phyloP scores from a whole-genome alignment of 805 yeast genomes.

The Torulaspora microellipsoides region DNA sequence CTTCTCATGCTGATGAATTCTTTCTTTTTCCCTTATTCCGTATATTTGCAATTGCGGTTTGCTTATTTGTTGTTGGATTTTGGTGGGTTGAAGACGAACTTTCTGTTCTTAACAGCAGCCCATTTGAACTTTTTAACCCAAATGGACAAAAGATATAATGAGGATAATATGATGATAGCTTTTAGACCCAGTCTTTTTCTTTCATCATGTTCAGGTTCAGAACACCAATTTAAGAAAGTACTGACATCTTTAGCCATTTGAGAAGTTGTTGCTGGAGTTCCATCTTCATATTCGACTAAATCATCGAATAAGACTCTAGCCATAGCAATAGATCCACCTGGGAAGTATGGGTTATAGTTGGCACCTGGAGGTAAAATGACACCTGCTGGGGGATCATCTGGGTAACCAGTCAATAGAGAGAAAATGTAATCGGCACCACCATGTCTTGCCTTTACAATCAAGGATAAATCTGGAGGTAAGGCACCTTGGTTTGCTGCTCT shows the following conservation, averaged over 20 bases:
- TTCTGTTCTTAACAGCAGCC: conserved; percentile 93
- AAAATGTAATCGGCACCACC: conserved; percentile 96
- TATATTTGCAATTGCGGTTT: not conserved
- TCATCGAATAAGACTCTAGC: conserved; percentile 97
- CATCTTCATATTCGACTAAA: conserved; percentile 97
- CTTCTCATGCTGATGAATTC: not conserved
- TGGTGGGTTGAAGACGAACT: conserved; percentile 90
- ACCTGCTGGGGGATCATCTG: conserved; percentile 99
- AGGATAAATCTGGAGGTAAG: conserved; percentile 93
- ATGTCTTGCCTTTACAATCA: conserved; percentile 98
- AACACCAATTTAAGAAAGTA: conserved; percentile 94
- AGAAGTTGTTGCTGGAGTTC: conserved; percentile 96
- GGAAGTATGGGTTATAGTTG: conserved; percentile 99
- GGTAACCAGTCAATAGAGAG: conserved; percentile 94
- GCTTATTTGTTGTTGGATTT: conserved; percentile 33
- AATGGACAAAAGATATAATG: conserved; percentile 75
- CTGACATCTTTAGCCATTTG: conserved; percentile 99
- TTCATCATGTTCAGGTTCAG: conserved; percentile 98
- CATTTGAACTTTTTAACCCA: conserved; percentile 98
- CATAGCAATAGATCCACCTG: conserved; percentile 99
- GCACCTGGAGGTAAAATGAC: conserved; percentile 87
- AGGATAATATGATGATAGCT: conserved; percentile 74
- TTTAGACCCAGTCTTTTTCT: conserved; percentile 95
- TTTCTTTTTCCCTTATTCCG: no score
- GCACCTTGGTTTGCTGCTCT: conserved; percentile 99